These are phyloP conservation scores for Polytrichum formosum DNA, from an alignment of 225 moss, liverwort and hornwort genomes.

Conservation along the genomic window DNA sequence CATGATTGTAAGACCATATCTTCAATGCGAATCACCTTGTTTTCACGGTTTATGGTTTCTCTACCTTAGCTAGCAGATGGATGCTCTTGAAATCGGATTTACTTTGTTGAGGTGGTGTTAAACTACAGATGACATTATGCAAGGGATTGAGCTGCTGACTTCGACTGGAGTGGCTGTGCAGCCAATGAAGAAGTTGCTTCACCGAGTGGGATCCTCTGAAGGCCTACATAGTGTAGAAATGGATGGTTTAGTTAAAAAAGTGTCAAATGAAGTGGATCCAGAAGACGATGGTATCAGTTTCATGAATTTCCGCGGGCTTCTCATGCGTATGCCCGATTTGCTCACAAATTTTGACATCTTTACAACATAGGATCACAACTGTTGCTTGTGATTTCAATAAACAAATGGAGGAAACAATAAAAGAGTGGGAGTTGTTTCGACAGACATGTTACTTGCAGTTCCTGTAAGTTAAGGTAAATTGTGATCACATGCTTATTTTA, in stretches of 20 bases:
- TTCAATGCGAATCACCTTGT: too few relatives aligned
- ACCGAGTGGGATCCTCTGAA: slow-evolving; percentile 58
- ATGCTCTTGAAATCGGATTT: too few relatives aligned
- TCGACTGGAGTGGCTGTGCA: slow-evolving; percentile 62
- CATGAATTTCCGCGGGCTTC: slow-evolving; percentile 75
- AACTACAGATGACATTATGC: slow-evolving; percentile 64
- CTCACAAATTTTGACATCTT: slow-evolving; percentile 68
- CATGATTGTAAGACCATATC: too few relatives aligned
- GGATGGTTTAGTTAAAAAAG: slow-evolving; percentile 48
- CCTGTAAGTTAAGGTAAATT: too few relatives aligned
- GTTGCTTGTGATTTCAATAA: too few relatives aligned
- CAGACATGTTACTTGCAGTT: too few relatives aligned
- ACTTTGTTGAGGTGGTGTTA: too few relatives aligned
- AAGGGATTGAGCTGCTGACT: slow-evolving; percentile 70
- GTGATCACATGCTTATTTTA: too few relatives aligned
- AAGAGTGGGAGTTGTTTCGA: too few relatives aligned
- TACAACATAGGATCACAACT: neutral
- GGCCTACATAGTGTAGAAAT: slow-evolving; percentile 68
- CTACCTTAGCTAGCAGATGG: too few relatives aligned
- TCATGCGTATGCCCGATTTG: slow-evolving; percentile 88
- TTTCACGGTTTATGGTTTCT: too few relatives aligned
- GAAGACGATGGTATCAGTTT: slow-evolving; percentile 61
- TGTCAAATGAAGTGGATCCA: slow-evolving; percentile 62
- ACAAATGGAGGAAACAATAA: too few relatives aligned
- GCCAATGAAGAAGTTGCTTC: slow-evolving; percentile 42